Evolutionary conservation across 2,329 filamentous ascomycete genomes (phyloP), one percentile per base, ranked within the genome.

Genomic region (Fusarium longipes): DNA sequence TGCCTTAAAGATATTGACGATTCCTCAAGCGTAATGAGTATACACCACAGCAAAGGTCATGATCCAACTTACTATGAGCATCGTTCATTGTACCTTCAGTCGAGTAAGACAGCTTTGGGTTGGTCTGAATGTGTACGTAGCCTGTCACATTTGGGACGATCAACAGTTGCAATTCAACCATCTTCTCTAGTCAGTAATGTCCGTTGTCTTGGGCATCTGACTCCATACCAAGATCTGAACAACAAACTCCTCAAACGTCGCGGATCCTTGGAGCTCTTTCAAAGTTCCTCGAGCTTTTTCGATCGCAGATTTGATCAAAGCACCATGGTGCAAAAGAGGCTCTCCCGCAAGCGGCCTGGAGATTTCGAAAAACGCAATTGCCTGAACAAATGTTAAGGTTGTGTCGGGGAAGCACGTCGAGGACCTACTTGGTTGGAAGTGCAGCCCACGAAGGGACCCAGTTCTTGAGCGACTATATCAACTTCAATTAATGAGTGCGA

Each of bases 41-140:
- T n/a, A 5, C 0, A 5, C 5, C 18, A 5, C 1, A 8, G 2
- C 6, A 12, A 5, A 2, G n/a, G 1, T 9, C 17, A 5, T 9
- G 5, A 1, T 1, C 2, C 17, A 2, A 2, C 80, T 54, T 77
- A 88, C 86, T 79, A 57, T 80, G 73, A 7, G 83, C 85, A 63
- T 87, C 86, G 4, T 76, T 73, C 3, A 87, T 73, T 0, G 82
- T 88, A 48, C 82, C 82, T 3, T 78, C 68, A 0, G 79, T 80
- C 2, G 82, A 82, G 65, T 86, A 87, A 0, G 84, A 81, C 49
- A 84, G 80, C 52, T 83, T 82, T 0, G 87, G 85, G 57, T 89
- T 89, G 6, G 84, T 86, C 72, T 89, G 86, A n/a, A 89, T 78
- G 69, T 88, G 87, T 0, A 87, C 79, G 48, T 78, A 82, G 6